Base-by-base conservation (phyloP, 306 rosid species). In the Prunus campanulata region DNA sequence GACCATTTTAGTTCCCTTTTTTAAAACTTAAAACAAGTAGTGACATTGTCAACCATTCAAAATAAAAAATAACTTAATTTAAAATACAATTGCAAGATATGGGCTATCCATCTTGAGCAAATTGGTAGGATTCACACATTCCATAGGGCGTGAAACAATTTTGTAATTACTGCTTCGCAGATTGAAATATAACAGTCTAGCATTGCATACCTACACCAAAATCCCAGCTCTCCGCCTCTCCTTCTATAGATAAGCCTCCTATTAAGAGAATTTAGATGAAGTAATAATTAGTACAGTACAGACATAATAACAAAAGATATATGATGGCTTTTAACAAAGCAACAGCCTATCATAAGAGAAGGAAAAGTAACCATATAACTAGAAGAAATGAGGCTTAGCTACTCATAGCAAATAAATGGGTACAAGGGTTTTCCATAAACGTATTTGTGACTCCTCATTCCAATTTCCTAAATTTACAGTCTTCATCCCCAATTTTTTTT, bases 201-300 rank as follows among this genome's bases (percentile, higher is more conserved):
- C 6, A 18, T 46, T 65, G 78, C 91, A 70, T 90, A 94, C 97
- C 97, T 80, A 92, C 88, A 75, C 98, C 98, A 68, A 94, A 82
- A 70, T 95, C 98, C 98, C 98, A 95, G 75, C 89, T 89, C 68
- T 92, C 98, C 0, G 98, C 91, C 85, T 95, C 98, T 85, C 98
- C 98, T 89, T 95, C 96, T 62, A 95, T 91, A 88, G 91, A 90
- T 74, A 95, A 81, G 74, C 98, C 97, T 84, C 98, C 97, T 95
- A 77, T 52, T 81, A 78, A 18, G 44, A 25, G 35, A 73, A 63
- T 30, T 70, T 27, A 30, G 32, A 66, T 29, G 64, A 66, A 70
- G 46, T 73, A 27, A 35, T 46, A 66, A 65, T 79, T 30, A 74
- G 70, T 51, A 70, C 16, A 18, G 24, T 24, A 25, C 29, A 56